Base-by-base conservation (phyloP, 768 basidiomycete genomes). In the Udeniomyces megalosporus region DNA sequence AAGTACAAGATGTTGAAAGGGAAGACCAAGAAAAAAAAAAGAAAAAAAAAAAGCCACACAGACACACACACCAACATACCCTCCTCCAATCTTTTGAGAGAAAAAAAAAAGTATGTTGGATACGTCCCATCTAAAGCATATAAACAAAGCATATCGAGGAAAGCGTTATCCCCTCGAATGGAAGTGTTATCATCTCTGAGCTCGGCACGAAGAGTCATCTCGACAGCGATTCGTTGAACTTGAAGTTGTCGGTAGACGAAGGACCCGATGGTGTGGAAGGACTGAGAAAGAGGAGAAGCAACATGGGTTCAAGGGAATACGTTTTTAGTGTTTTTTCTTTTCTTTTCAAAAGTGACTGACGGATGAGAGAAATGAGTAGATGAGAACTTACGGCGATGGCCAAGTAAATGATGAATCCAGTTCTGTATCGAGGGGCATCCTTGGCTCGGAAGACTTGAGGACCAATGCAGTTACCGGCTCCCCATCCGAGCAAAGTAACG, bases 401-500 rank as follows among this genome's bases (percentile, higher is more conserved):
- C 22, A 55, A 38, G 8, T 74, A 69, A 28, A 66, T 67, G 28
- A 77, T 70, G 67, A 78, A 78, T 35, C 78, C 60, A 1, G n/a
- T 55, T 10, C 20, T 69, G 70, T 80, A 80, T 20, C 78, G 76
- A 20, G 79, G 78, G 3, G 70, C 68, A 66, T 79, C 79, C 54
- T 75, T 71, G 49, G 71, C 71, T 28, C 75, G 76, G 71, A 80
- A 80, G 5, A 80, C 76, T 73, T 79, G 78, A 6, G 78, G 77
- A 2, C 77, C 77, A 62, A 79, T 70, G 26, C 78, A 77, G 67
- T 80, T 80, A 4, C 79, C 79, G 5, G 75, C n/a, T 75, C 31
- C 78, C 77, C 78, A 80, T 10, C 77, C 77, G 54, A 79, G 72
- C 67, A 78, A 80, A 46, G 78, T 77, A 29, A 79, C 67, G 58